phyloP scores from a whole-genome alignment of 345 rosid genomes.

The Raphanus raphanistrum region DNA sequence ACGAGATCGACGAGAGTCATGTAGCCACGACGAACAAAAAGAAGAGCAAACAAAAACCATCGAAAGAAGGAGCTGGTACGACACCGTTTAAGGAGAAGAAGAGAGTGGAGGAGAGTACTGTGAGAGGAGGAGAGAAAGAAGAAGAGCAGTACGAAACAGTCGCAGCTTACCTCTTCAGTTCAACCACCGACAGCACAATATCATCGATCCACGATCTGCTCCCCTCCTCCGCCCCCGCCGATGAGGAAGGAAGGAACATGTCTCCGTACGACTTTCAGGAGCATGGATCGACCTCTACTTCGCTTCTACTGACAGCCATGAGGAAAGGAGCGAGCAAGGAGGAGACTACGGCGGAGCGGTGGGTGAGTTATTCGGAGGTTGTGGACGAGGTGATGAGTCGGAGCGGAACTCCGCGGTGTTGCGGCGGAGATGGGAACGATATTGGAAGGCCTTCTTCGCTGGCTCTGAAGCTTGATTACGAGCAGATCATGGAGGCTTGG shows the following conservation, averaged over 20 bases:
- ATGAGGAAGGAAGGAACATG: constrained; percentile 33
- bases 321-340: constrained; percentile 59
- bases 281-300: constrained; percentile 33
- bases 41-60: neutral
- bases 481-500: constrained; percentile 82
- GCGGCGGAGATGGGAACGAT: constrained; percentile 30
- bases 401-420: constrained; percentile 30
- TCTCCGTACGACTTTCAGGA: constrained; percentile 33
- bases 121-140: constrained; percentile 10
- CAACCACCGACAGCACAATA: constrained; percentile 49
- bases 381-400: constrained; percentile 70
- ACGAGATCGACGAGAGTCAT: constrained; percentile 23
- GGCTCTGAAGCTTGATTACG: constrained; percentile 79
- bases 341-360: constrained; percentile 70
- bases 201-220: constrained; percentile 61
- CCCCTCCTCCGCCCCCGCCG: constrained; percentile 37
- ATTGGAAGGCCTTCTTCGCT: constrained; percentile 37
- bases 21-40: constrained; percentile 18
- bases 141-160: constrained; percentile 52
- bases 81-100: neutral
- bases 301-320: constrained; percentile 68
- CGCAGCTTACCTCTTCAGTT: constrained; percentile 51
- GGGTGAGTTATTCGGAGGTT: constrained; percentile 82
- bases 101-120: neutral
- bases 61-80: constrained; percentile 3